phyloP scores from a whole-genome alignment of 768 basidiomycete species.

The Paxillus rubicundulus region DNA sequence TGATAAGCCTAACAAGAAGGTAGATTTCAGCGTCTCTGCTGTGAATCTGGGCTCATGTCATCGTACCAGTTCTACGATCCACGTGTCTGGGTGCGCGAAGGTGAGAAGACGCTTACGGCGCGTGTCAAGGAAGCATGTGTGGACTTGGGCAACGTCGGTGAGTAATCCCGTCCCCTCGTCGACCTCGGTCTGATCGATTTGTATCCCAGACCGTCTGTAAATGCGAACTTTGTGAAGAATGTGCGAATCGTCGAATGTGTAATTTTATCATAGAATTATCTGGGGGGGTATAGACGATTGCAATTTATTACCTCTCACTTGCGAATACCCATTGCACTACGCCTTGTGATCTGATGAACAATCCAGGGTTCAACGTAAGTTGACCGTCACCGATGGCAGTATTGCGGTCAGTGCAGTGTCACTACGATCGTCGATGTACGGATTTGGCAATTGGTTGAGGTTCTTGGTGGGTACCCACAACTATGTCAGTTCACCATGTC shows the following conservation, averaged over 20 bases:
- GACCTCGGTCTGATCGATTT: neutral
- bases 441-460: too few species aligned
- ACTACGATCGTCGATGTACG: too few species aligned
- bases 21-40: slow-evolving; percentile 20
- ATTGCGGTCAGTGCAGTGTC: too few species aligned
- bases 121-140: slow-evolving; percentile 93
- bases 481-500: neutral
- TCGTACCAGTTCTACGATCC: slow-evolving; percentile 78
- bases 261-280: slow-evolving; percentile 21
- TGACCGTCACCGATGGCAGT: too few species aligned
- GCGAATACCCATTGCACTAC: too few species aligned
- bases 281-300: too few species aligned
- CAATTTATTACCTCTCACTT: too few species aligned
- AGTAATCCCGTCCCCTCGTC: slow-evolving; percentile 20
- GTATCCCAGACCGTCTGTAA: slow-evolving; percentile 23
- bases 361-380: too few species aligned
- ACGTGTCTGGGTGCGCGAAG: slow-evolving; percentile 98
- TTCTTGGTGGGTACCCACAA: neutral
- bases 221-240: neutral
- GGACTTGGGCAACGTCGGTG: slow-evolving; percentile 76
- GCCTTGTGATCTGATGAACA: too few species aligned
- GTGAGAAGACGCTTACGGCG: slow-evolving; percentile 84
- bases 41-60: neutral
- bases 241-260: slow-evolving; percentile 2
- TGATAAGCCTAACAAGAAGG: slow-evolving; percentile 99